Percentiles rank a stretch among this genome's conserved stretches.
Evolutionary conservation across 371 early-diverging fungal species (phyloP).

Genomic region (Apophysomyces ossiformis): DNA sequence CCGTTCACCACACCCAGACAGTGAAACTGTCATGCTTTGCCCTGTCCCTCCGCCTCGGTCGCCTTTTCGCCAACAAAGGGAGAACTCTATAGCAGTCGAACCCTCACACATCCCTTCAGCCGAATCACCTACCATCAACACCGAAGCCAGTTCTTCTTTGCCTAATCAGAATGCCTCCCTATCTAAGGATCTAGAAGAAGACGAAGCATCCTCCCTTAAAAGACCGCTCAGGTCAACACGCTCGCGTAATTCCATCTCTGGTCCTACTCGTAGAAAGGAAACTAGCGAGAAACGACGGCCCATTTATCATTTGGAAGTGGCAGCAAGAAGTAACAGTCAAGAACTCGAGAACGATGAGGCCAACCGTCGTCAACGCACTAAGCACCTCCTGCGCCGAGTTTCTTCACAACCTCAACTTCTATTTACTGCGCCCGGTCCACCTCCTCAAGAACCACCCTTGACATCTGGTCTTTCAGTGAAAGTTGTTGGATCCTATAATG

Average conservation of each 20-base stretch:
- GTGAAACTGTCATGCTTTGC: conserved; percentile 12
- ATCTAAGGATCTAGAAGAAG: background rate
- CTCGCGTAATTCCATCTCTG: conserved; percentile 2
- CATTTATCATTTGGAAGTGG: background rate
- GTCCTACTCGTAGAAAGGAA: conserved; percentile 1
- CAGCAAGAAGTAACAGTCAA: background rate
- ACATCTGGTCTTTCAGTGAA: conserved; percentile 50
- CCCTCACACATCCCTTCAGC: conserved; percentile 1
- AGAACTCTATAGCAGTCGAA: background rate
- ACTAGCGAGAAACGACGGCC: background rate
- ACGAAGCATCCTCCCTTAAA: background rate
- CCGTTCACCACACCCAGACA: conserved; percentile 1
- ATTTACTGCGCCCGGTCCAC: background rate
- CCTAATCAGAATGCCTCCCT: background rate
- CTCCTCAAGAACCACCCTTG: conserved; percentile 17
- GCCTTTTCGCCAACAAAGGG: conserved; percentile 38
- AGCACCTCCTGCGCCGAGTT: conserved; percentile 3
- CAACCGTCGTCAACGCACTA: conserved; percentile 10
- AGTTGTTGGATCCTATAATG: conserved; percentile 68
- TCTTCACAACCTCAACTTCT: conserved; percentile 6
- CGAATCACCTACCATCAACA: background rate
- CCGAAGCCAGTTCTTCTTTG: background rate
- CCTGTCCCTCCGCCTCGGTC: conserved; percentile 51
- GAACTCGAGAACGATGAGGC: conserved; percentile 8
- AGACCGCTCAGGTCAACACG: conserved; percentile 2